A percentile compares a stretch with the other conserved stretches of the same genome.
Conservation (phyloP, 139 green algal genomes). For the Yamagishiella unicocca region DNA sequence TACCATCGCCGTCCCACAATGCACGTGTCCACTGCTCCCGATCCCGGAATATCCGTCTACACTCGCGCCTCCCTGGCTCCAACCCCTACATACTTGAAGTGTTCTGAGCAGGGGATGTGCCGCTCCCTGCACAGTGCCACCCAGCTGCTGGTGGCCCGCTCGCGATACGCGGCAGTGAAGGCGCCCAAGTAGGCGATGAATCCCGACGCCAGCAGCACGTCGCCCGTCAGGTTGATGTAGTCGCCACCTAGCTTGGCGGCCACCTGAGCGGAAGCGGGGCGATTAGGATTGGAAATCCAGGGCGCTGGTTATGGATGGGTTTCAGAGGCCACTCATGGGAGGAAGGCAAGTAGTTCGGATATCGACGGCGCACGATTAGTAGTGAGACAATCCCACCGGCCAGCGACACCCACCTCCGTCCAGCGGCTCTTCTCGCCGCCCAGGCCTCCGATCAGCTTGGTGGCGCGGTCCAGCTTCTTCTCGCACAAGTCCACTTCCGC, state of each 20-base stretch:
- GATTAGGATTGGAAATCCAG: neutral
- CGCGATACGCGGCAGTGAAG: slow-evolving; percentile 79
- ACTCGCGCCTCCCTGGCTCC: no score
- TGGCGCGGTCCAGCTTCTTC: slow-evolving; percentile 71
- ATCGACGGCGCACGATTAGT: no score
- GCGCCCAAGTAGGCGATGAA: slow-evolving; percentile 81
- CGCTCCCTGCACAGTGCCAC: slow-evolving; percentile 60
- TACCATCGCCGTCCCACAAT: no score
- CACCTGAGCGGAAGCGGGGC: neutral
- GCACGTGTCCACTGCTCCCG: no score
- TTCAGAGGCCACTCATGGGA: neutral
- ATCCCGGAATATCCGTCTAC: no score
- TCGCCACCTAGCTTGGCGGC: slow-evolving; percentile 64
- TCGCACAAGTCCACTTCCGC: slow-evolving; percentile 74
- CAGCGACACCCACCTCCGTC: slow-evolving; percentile 59
- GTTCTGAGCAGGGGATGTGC: slow-evolving; percentile 54
- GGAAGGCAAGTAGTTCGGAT: neutral
- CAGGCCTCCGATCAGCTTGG: slow-evolving; percentile 81
- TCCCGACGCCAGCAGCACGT: slow-evolving; percentile 75
- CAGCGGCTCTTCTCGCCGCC: slow-evolving; percentile 83
- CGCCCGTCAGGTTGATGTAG: slow-evolving; percentile 78
- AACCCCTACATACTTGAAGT: slow-evolving; percentile 45
- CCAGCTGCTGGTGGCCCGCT: slow-evolving; percentile 59
- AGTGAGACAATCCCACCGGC: neutral
- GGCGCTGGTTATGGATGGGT: neutral